Evolutionary conservation across 1,284 basidiomycete genomes (phyloP), one percentile per base, ranked within the genome.

Genomic region (Pterulicium gracile): DNA sequence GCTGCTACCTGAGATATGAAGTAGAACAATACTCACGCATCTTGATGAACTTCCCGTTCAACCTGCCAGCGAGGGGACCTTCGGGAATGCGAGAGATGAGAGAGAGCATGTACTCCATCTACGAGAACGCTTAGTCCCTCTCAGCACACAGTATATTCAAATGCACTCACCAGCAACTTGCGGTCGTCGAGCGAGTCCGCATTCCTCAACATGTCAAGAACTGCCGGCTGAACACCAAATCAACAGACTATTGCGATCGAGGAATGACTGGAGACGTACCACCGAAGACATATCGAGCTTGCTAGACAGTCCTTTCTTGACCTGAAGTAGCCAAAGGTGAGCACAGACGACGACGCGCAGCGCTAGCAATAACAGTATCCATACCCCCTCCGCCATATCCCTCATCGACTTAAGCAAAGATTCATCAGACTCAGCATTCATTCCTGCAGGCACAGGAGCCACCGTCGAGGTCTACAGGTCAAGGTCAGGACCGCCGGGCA

Each of bases 71-170:
- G 21, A 79, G 39, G 7, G 60, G 60, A 4, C 75, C 74, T 12
- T 71, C 65, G 3, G 78, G 75, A 36, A 84, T 64, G 32, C 69
- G 68, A 18, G 83, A 73, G 52, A 88, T 70, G 51, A 84, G 69
- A 4, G 68, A 70, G 17, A 88, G 64, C 4, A 72, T 65, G 53
- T 84, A 69, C 55, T 87, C 82, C 44, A 88, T 77, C 87, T 88
- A 50, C 20, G 46, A 19, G 27, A 34, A 10, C 24, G 46, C 18
- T 3, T n/a, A 14, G 13, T 24, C 7, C 39, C 12, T 4, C 24
- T 32, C 45, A 0, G 4, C 7, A 40, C 10, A 18, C 39, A n/a
- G 32, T 4, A 34, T 15, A 18, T 14, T 21, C 15, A 12, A 20
- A 22, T 24, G 14, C 21, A 40, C 36, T 48, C 40, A 74, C 76